Conservation (phyloP, 73 alveolate genomes). For the Blepharisma stoltei region DNA sequence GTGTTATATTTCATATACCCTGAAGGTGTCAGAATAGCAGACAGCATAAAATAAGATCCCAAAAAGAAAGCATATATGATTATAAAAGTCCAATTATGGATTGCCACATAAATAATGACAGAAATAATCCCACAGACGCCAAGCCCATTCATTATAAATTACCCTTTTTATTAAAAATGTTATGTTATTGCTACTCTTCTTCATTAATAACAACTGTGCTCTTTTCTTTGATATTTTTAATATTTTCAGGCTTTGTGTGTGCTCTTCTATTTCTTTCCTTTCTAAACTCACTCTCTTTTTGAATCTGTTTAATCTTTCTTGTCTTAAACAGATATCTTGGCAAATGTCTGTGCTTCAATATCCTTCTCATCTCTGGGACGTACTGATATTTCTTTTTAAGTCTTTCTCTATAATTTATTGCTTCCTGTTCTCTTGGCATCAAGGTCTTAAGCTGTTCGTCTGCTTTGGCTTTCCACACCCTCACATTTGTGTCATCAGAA, state of each 20-base stretch:
- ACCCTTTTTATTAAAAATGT: background rate
- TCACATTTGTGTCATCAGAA: constrained; percentile 93
- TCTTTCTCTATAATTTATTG: constrained; percentile 76
- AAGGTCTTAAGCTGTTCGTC: constrained; percentile 76
- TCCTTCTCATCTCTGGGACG: constrained; percentile 83
- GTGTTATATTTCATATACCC: background rate
- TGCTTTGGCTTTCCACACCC: constrained; percentile 97
- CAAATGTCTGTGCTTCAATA: constrained; percentile 83
- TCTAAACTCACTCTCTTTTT: constrained; percentile 77
- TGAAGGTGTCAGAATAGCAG: background rate
- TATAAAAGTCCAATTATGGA: background rate
- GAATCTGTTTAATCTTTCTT: constrained; percentile 71
- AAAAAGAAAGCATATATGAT: background rate
- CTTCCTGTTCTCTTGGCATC: constrained; percentile 82
- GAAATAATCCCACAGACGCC: background rate
- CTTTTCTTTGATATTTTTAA: constrained; percentile 73
- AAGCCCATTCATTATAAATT: background rate
- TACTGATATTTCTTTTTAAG: constrained; percentile 87
- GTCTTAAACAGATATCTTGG: constrained; percentile 85
- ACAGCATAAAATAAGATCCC: background rate
- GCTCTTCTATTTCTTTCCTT: constrained; percentile 74
- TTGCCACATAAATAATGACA: background rate
- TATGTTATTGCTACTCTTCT: constrained; percentile 31
- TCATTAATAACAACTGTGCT: constrained; percentile 60
- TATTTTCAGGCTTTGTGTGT: constrained; percentile 68